A percentile compares a stretch with the other conserved stretches of the same genome.
These are phyloP conservation scores for Ogataea sp. DNA, from an alignment of 805 yeast genomes.

Conservation along the genomic window DNA sequence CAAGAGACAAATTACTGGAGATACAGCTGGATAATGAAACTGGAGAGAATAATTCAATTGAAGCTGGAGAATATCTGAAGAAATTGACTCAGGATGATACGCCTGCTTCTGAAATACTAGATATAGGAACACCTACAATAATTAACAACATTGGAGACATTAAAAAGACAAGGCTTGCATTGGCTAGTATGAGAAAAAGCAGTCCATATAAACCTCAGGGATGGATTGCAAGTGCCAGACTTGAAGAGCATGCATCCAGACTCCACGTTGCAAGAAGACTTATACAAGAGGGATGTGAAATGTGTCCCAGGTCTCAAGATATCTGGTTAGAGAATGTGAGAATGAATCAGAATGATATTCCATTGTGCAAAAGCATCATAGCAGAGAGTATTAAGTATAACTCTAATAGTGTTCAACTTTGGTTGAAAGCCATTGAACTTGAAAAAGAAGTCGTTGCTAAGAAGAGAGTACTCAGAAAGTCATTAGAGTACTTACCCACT, in stretches of 20 bases:
- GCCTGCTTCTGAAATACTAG: conserved; percentile 4
- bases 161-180: conserved; percentile 46
- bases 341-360: conserved; percentile 39
- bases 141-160: conserved; percentile 43
- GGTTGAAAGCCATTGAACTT: conserved; percentile 64
- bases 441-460: conserved; percentile 52
- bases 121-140: conserved; percentile 7
- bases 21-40: conserved; percentile 39
- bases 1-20: conserved; percentile 52
- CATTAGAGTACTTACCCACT: conserved; percentile 55
- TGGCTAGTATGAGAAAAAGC: conserved; percentile 60
- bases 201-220: conserved; percentile 69
- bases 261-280: conserved; percentile 47
- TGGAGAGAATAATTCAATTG: conserved; percentile 15
- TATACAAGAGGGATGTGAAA: conserved; percentile 67
- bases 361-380: conserved; percentile 47
- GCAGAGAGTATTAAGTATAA: conserved; percentile 57
- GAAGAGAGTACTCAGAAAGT: conserved; percentile 57
- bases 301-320: conserved; percentile 58
- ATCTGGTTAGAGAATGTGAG: conserved; percentile 80
- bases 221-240: conserved; percentile 81
- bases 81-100: conserved; percentile 24
- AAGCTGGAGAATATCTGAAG: conserved; percentile 32
- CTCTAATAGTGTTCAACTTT: conserved; percentile 49
- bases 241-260: conserved; percentile 62